Base-by-base conservation (phyloP, 495 filamentous ascomycete species). In the Choiromyces venosus region DNA sequence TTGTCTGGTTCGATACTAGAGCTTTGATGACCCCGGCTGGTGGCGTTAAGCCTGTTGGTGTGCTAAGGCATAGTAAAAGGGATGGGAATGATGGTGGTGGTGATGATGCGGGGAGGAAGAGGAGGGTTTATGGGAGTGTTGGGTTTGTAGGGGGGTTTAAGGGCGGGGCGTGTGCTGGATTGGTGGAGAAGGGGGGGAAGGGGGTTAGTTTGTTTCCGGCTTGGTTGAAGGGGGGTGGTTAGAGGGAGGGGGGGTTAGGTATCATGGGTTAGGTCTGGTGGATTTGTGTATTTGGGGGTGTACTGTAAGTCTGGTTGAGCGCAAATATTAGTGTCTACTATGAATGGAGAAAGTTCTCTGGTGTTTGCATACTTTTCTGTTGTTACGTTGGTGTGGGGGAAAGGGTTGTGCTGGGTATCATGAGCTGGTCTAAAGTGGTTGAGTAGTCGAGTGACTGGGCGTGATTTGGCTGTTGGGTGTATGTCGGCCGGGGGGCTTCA, bases 1-100 rank as follows among this genome's bases (percentile, higher is more conserved):
- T 77, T 0, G 75, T 77, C 35, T 77, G 74, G 74, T 77, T 77
- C 19, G 74, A 77, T 25, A 67, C 66, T 1, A 38, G 74, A 4
- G 56, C 68, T 18, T 39, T 77, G 18, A 67, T 64, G 52, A 37
- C 69, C 1, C 44, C 69, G 21, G 35, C 56, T 10, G 40, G 66
- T 14, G 52, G 25, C 16, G 21, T 77, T 1, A 38, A 44, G 18
- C 66, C 75, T 66, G 39, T 77, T 18, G n/a, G 71, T 18, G 75
- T 77, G 56, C 10, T 77, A 37, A 69, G 61, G 52, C 61, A 68
- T 4, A 44, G 74, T 36, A 46, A 37, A 44, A 61, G 65, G 65
- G 73, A 69, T 10, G 1, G 0, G 21, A 40, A 44, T 76, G 74
- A 70, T 56, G 42, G 36, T 14, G 4, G 12, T 25, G 19, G 36